Percentiles rank a stretch among this genome's conserved stretches.
These are phyloP conservation scores for Chrysoporthe austroafricana DNA, from an alignment of 2,329 filamentous ascomycete species.

Conservation along the genomic window DNA sequence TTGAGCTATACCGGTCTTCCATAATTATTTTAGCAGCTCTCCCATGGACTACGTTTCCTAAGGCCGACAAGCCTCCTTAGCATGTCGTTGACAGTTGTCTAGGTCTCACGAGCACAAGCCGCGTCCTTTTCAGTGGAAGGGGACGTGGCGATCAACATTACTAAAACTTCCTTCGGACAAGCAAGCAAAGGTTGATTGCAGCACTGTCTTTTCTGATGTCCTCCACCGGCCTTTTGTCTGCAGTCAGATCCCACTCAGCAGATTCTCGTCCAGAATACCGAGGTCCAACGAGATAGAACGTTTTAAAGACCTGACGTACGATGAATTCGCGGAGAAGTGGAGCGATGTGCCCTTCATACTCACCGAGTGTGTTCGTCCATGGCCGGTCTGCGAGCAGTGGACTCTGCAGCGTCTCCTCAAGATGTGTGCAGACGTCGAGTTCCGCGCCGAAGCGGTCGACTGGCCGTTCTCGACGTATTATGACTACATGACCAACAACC, in stretches of 20 bases:
- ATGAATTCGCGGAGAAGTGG: slow-evolving; percentile 77
- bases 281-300: slow-evolving; percentile 72
- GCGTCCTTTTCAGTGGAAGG: slow-evolving; percentile 67
- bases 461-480: slow-evolving; percentile 85
- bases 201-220: slow-evolving; percentile 84
- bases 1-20: not conserved
- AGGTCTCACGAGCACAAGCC: slow-evolving; percentile 39
- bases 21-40: not conserved
- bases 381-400: slow-evolving; percentile 81
- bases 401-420: slow-evolving; percentile 66
- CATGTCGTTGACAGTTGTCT: slow-evolving; percentile 28
- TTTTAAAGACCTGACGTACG: slow-evolving; percentile 68
- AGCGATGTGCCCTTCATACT: slow-evolving; percentile 84
- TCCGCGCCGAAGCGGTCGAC: slow-evolving; percentile 91
- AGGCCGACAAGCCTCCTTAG: not conserved
- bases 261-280: slow-evolving; percentile 75
- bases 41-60: not conserved
- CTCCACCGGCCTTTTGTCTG: slow-evolving; percentile 91
- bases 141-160: slow-evolving; percentile 83
- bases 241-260: slow-evolving; percentile 70
- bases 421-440: slow-evolving; percentile 69
- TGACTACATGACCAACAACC: slow-evolving; percentile 77
- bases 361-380: slow-evolving; percentile 77
- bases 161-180: slow-evolving; percentile 58
- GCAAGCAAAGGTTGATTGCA: slow-evolving; percentile 68